Evolutionary conservation across 1,284 basidiomycete genomes (phyloP), one percentile per base, ranked within the genome.

Genomic region (Dichomitus squalens): DNA sequence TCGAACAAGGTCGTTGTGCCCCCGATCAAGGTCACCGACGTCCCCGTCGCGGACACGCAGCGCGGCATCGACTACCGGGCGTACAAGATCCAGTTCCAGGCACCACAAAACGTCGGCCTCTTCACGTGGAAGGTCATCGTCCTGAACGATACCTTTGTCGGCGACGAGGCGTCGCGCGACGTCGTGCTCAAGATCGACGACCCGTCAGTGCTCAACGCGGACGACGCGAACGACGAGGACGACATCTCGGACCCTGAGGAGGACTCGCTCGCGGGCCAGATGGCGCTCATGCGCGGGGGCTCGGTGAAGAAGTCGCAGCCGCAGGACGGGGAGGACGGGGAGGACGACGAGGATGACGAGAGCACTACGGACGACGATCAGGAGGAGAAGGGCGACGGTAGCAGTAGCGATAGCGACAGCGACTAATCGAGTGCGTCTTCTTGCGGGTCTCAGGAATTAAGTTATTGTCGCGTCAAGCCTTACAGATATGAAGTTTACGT

Each of bases 161-260:
- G 92, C 6, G 90, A 91, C 60, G 94, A 96, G 68, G 81, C 85
- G 7, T 79, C 81, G 46, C 79, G 76, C 55, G 90, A 93, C 65
- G 84, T 95, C 65, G 81, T 82, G 70, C 85, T 96, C 63, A 88
- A 89, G 70, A 89, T 97, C 43, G 92, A 95, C 57, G 87, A 93
- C 33, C 75, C 83, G 7, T 80, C 86, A 12, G 78, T 77, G 5
- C 76, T 88, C 12, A 79, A 75, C 8, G 75, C 75, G 0, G 86
- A 88, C 9, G 88, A 89, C 55, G 79, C 81, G 56, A n/a, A n/a
- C n/a, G 20, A 75, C 14, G 95, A 96, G 49, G 95, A 96, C 69
- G 94, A 96, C 57, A 98, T 98, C 61, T 96, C 93, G 0, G 95
- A 97, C 53, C 95, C 95, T 0, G 96, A 98, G 48, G 96, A 98